These are phyloP conservation scores for Melampsora americana DNA, from an alignment of 1,284 basidiomycete genomes.

Conservation along the genomic window DNA sequence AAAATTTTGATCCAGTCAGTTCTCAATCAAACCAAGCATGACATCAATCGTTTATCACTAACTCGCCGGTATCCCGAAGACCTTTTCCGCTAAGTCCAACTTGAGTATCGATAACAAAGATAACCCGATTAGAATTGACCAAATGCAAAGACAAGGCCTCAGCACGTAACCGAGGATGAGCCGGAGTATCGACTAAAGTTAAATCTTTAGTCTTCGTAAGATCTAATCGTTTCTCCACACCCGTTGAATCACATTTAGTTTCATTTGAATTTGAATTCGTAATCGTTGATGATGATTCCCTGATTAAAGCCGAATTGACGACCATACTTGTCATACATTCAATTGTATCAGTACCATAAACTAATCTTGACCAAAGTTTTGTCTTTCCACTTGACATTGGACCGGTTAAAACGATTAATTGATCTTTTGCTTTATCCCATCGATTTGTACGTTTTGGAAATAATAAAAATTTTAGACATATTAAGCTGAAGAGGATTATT, in stretches of 20 bases:
- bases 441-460: not conserved
- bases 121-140: conserved; percentile 2
- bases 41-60: not conserved
- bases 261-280: conserved; percentile 8
- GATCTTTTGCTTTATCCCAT: not conserved
- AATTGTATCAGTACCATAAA: conserved; percentile 36
- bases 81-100: conserved; percentile 41
- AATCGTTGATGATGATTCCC: conserved; percentile 1
- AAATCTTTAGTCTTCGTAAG: not conserved
- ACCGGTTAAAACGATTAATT: conserved; percentile 22
- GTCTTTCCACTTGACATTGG: conserved; percentile 38
- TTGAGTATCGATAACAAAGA: conserved; percentile 43
- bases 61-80: conserved; percentile 36
- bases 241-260: not conserved
- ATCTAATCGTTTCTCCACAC: not conserved
- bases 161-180: conserved; percentile 38
- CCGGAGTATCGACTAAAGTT: conserved; percentile 38
- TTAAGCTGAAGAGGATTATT: not conserved
- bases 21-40: no score
- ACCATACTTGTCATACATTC: conserved; percentile 37
- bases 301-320: conserved; percentile 8
- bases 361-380: conserved; percentile 33
- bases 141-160: conserved; percentile 28
- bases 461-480: conserved; percentile 4
- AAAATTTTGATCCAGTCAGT: not conserved